Evolutionary conservation across 2,329 filamentous ascomycete species (phyloP).

Genomic region (Hymenoscyphus scutula): DNA sequence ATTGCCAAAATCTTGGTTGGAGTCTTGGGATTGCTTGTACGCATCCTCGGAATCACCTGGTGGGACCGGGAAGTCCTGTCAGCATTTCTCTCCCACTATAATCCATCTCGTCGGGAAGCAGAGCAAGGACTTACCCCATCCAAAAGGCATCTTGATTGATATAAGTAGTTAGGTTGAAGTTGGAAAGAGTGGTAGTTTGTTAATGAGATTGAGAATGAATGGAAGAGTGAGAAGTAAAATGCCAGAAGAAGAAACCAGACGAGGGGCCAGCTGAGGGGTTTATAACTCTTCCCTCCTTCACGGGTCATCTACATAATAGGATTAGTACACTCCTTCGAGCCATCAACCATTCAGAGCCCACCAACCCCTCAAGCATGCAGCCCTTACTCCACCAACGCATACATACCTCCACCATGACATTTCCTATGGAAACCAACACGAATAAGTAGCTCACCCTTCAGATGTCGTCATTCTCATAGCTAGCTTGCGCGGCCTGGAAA

Average conservation of each 20-base stretch:
- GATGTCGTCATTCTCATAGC: not conserved
- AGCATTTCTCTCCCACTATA: not conserved
- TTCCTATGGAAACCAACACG: too few relatives aligned
- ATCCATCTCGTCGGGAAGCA: not conserved
- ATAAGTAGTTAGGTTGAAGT: slow-evolving; percentile 11
- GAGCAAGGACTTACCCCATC: slow-evolving; percentile 26
- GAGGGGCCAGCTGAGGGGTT: slow-evolving; percentile 15
- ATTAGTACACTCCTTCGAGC: too few relatives aligned
- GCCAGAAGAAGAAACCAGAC: not conserved
- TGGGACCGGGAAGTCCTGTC: not conserved
- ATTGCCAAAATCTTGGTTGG: slow-evolving; percentile 47
- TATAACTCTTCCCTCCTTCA: slow-evolving; percentile 8
- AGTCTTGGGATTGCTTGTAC: slow-evolving; percentile 45
- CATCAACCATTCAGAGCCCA: not conserved
- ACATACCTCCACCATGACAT: not conserved
- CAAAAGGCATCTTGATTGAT: slow-evolving; percentile 32
- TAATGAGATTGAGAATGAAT: slow-evolving; percentile 5
- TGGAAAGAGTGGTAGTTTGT: slow-evolving; percentile 5
- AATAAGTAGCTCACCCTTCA: not conserved
- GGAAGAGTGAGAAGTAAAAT: not conserved
- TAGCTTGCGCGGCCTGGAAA: slow-evolving; percentile 11
- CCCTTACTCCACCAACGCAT: not conserved
- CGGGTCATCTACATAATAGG: not conserved
- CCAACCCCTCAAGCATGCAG: too few relatives aligned
- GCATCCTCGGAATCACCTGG: slow-evolving; percentile 43